phyloP scores from a whole-genome alignment of 805 yeast species.

The Metschnikowia chrysomelidarum region DNA sequence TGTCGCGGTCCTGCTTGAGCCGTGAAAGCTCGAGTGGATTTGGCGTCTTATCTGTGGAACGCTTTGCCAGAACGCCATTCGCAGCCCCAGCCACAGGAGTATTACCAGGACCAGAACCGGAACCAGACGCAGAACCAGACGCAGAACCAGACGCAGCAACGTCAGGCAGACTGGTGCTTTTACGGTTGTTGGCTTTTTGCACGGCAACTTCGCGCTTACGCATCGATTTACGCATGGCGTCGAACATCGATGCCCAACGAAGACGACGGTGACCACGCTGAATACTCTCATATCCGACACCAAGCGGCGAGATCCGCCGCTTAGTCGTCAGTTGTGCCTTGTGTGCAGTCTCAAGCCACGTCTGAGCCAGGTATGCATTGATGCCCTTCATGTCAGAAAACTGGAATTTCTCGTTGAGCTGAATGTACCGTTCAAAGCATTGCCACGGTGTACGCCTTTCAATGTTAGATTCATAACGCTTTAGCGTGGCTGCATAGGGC shows the following conservation, averaged over 20 bases:
- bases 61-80: slow-evolving; percentile 18
- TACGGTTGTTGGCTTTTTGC: slow-evolving; percentile 30
- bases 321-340: slow-evolving; percentile 85
- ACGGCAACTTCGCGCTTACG: slow-evolving; percentile 75
- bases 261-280: slow-evolving; percentile 90
- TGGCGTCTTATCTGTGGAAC: slow-evolving; percentile 47
- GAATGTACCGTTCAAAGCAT: slow-evolving; percentile 94
- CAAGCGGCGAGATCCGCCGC: slow-evolving; percentile 85
- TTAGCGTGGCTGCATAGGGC: slow-evolving; percentile 54
- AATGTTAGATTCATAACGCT: slow-evolving; percentile 75
- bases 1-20: slow-evolving; percentile 82
- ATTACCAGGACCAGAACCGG: slow-evolving; percentile 2
- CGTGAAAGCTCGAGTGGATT: slow-evolving; percentile 84
- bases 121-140: slow-evolving; percentile 7
- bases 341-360: slow-evolving; percentile 90
- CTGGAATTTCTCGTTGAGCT: slow-evolving; percentile 84
- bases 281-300: slow-evolving; percentile 89
- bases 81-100: background rate
- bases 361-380: slow-evolving; percentile 77
- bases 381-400: slow-evolving; percentile 85
- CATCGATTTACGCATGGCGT: slow-evolving; percentile 87
- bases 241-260: slow-evolving; percentile 97
- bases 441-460: slow-evolving; percentile 99
- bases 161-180: slow-evolving; percentile 14
- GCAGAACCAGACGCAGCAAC: slow-evolving; percentile 7